A percentile compares a stretch with the other conserved stretches of the same genome.
Conservation (phyloP, 1,139 yeast genomes). For the Saccharomycopsis hybrid region DNA sequence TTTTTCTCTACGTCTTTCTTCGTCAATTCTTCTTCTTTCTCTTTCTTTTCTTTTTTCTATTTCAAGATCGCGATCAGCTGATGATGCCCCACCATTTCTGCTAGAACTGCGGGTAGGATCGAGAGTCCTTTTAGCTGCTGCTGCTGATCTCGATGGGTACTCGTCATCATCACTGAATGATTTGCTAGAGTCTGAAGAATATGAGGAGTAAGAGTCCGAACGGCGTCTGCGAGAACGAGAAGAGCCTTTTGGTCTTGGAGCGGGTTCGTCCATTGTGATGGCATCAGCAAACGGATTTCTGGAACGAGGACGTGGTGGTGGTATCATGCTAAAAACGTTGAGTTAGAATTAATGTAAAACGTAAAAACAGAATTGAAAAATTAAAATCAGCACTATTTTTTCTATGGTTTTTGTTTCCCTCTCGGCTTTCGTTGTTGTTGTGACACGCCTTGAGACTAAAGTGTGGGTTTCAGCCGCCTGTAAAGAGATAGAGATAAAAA, state of each 20-base stretch:
- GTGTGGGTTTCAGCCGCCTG: not conserved
- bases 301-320: conserved; percentile 21
- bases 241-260: conserved; percentile 7
- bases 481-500: conserved; percentile 1
- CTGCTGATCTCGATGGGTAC: not conserved
- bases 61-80: conserved; percentile 1
- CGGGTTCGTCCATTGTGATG: conserved; percentile 8
- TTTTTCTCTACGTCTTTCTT: conserved; percentile 1
- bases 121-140: not conserved
- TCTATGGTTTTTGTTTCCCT: not conserved
- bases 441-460: no score
- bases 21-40: conserved; percentile 3
- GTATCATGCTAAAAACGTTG: conserved; percentile 1
- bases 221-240: not conserved
- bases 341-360: no score
- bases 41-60: conserved; percentile 10
- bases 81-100: not conserved
- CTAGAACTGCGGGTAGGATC: conserved; percentile 1
- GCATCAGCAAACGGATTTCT: conserved; percentile 21
- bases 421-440: no score
- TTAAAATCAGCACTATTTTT: not conserved
- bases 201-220: conserved; percentile 1
- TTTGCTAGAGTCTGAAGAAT: conserved; percentile 1
- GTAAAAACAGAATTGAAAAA: not conserved
- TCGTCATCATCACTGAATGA: not conserved